Evolutionary conservation across 2,329 filamentous ascomycete genomes (phyloP).

Genomic region (Fusarium pseudograminearum): DNA sequence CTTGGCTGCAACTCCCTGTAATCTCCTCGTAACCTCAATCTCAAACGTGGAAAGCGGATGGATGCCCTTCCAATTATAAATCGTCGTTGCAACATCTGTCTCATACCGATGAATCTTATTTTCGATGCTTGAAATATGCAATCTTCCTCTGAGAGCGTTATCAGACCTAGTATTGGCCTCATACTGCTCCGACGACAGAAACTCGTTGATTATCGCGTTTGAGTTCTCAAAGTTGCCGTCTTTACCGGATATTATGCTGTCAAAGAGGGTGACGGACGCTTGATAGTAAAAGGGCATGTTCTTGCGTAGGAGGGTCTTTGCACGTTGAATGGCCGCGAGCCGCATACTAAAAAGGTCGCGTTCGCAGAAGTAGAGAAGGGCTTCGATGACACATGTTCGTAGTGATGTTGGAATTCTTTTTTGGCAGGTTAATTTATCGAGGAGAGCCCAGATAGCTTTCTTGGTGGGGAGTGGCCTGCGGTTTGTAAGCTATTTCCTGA

Average conservation of each 20-base stretch:
- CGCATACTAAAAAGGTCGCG: conserved; percentile 48
- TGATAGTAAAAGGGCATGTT: conserved; percentile 51
- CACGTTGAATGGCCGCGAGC: conserved; percentile 40
- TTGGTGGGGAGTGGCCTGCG: conserved; percentile 45
- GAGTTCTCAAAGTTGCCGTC: conserved; percentile 47
- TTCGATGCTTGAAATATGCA: conserved; percentile 53
- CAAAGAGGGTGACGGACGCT: conserved; percentile 49
- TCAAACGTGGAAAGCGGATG: conserved; percentile 50
- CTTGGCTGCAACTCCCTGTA: conserved; percentile 50
- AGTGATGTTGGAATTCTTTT: conserved; percentile 34
- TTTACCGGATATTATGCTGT: conserved; percentile 49
- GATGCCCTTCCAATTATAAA: conserved; percentile 50
- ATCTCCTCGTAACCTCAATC: conserved; percentile 50
- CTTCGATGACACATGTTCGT: conserved; percentile 44
- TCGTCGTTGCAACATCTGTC: conserved; percentile 45
- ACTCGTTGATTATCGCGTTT: conserved; percentile 44
- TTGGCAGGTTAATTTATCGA: conserved; percentile 35
- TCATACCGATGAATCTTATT: conserved; percentile 53
- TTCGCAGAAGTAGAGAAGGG: conserved; percentile 50
- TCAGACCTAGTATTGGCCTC: conserved; percentile 42
- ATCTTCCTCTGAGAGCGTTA: conserved; percentile 48
- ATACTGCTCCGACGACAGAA: conserved; percentile 31
- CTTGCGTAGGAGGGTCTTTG: conserved; percentile 43
- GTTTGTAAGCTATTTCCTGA: background rate
- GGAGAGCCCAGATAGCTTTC: conserved; percentile 45